Conservation (phyloP, 2,329 filamentous ascomycete genomes). For the Hypoxylon rubiginosum region DNA sequence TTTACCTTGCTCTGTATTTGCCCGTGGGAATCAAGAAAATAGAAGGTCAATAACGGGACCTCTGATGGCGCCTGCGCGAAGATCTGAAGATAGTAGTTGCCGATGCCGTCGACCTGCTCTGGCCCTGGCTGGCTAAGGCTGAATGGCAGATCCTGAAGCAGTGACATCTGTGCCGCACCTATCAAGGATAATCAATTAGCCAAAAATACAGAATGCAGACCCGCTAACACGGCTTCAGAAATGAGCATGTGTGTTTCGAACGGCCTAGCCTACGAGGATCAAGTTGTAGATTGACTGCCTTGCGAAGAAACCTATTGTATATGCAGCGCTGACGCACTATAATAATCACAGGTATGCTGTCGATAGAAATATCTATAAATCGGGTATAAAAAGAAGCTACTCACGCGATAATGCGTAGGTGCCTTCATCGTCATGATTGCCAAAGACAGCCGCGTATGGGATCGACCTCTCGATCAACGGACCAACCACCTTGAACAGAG, state of each 20-base stretch:
- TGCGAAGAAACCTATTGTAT: too few relatives aligned
- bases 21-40: constrained; percentile 51
- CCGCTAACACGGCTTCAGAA: neutral
- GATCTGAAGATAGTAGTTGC: constrained; percentile 49
- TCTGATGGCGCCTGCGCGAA: constrained; percentile 41
- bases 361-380: neutral
- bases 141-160: constrained; percentile 48
- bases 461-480: constrained; percentile 75
- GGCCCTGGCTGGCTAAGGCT: constrained; percentile 48
- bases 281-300: too few relatives aligned
- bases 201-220: constrained; percentile 25
- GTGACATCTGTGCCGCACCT: constrained; percentile 50
- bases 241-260: neutral
- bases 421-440: constrained; percentile 81
- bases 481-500: constrained; percentile 72
- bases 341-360: neutral
- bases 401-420: constrained; percentile 55
- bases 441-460: constrained; percentile 78
- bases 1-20: constrained; percentile 46
- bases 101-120: constrained; percentile 48
- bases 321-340: too few relatives aligned
- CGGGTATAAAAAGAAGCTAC: constrained; percentile 37
- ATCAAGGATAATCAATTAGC: constrained; percentile 46
- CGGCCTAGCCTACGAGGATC: too few relatives aligned
- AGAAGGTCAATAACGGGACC: constrained; percentile 47